Conservation (phyloP, 768 basidiomycete genomes). For the Leucocoprinus leucothites region DNA sequence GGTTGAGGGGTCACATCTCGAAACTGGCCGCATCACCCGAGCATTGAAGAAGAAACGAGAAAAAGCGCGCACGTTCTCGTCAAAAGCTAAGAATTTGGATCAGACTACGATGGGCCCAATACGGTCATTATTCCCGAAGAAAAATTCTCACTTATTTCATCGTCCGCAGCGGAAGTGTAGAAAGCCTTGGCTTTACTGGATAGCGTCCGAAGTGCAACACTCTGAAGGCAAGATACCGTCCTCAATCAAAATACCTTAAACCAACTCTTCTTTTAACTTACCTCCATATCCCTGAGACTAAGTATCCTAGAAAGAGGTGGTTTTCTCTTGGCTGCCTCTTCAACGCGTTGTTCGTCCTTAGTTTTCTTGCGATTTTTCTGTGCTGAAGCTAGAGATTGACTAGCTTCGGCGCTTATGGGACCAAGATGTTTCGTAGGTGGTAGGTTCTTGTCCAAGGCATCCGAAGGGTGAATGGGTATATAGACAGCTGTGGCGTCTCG, state of each 20-base stretch:
- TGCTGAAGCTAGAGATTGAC: conserved; percentile 31
- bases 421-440: conserved; percentile 74
- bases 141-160: conserved; percentile 72
- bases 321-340: conserved; percentile 53
- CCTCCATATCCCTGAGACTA: conserved; percentile 83
- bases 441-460: conserved; percentile 72
- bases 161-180: conserved; percentile 85
- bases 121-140: background rate
- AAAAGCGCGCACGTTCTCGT: conserved; percentile 74
- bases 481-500: conserved; percentile 77
- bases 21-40: conserved; percentile 70
- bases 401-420: conserved; percentile 46
- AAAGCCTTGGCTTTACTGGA: conserved; percentile 77
- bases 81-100: conserved; percentile 39
- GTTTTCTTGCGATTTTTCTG: conserved; percentile 48
- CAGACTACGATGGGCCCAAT: background rate
- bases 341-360: conserved; percentile 68
- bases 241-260: too few species aligned
- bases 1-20: conserved; percentile 65
- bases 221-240: conserved; percentile 34
- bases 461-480: conserved; percentile 82
- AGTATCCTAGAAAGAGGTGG: conserved; percentile 71
- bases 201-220: conserved; percentile 68
- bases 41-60: conserved; percentile 84
- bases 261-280: too few species aligned